phyloP scores from a whole-genome alignment of 805 yeast genomes.

The Candida ortonii region DNA sequence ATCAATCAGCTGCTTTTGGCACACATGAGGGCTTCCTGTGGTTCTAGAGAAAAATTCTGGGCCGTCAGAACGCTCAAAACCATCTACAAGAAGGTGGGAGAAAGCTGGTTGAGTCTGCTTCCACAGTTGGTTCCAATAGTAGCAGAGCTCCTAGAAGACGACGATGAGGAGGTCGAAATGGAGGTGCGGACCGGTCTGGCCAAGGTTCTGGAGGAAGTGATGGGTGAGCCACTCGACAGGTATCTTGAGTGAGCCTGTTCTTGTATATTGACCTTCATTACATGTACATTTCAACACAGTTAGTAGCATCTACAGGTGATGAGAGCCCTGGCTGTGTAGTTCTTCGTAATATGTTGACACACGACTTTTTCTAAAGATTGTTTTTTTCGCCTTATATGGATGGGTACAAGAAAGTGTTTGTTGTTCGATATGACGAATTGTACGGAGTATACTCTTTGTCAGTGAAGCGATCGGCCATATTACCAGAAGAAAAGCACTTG shows the following conservation, averaged over 20 bases:
- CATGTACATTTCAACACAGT: neutral
- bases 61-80: slow-evolving; percentile 75
- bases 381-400: too few relatives aligned
- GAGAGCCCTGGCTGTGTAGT: too few relatives aligned
- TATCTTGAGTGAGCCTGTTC: slow-evolving; percentile 48
- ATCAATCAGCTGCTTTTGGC: slow-evolving; percentile 62
- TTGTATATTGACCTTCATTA: neutral
- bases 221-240: slow-evolving; percentile 93
- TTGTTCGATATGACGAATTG: slow-evolving; percentile 5
- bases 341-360: too few relatives aligned
- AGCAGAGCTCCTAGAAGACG: slow-evolving; percentile 94
- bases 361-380: too few relatives aligned
- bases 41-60: slow-evolving; percentile 67
- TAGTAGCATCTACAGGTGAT: too few relatives aligned
- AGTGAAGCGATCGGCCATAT: too few relatives aligned
- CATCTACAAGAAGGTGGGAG: slow-evolving; percentile 88
- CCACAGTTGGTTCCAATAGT: slow-evolving; percentile 95
- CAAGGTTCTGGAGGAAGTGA: slow-evolving; percentile 83
- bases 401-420: slow-evolving; percentile 1
- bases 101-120: slow-evolving; percentile 84
- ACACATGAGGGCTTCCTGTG: slow-evolving; percentile 64
- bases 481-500: too few relatives aligned
- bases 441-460: too few relatives aligned
- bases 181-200: slow-evolving; percentile 91
- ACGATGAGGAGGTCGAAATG: slow-evolving; percentile 86